Percentiles rank a stretch among this genome's conserved stretches.
These are phyloP conservation scores for Brassica incana DNA, from an alignment of 345 rosid species.

Conservation along the genomic window DNA sequence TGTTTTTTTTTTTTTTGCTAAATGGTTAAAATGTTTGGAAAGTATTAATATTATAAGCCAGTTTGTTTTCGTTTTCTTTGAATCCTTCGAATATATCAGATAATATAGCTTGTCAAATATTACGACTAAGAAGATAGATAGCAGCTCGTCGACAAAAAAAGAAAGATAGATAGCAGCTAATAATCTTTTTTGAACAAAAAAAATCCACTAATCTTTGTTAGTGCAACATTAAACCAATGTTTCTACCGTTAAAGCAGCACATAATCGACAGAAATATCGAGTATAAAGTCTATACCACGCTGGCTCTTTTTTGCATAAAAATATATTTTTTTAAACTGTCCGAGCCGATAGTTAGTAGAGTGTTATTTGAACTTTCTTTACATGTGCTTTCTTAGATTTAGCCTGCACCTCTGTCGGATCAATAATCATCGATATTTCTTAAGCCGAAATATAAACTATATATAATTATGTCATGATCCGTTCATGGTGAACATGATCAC, in stretches of 20 bases:
- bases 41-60: too few relatives aligned
- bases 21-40: too few relatives aligned
- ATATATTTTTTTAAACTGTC: too few relatives aligned
- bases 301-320: neutral
- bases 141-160: neutral
- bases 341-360: neutral
- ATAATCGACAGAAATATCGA: neutral
- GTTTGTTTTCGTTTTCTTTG: neutral
- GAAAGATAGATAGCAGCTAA: too few relatives aligned
- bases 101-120: neutral
- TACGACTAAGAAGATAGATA: neutral
- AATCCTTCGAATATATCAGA: neutral
- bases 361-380: conserved; percentile 5
- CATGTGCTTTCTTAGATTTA: conserved; percentile 31
- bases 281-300: neutral
- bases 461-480: neutral
- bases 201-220: neutral
- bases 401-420: conserved; percentile 20
- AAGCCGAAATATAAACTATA: neutral
- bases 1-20: too few relatives aligned
- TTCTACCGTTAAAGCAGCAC: neutral
- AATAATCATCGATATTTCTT: conserved; percentile 17
- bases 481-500: neutral
- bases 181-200: too few relatives aligned
- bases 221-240: neutral